phyloP scores from a whole-genome alignment of 2,329 filamentous ascomycete species.

The Colletotrichum karsti region DNA sequence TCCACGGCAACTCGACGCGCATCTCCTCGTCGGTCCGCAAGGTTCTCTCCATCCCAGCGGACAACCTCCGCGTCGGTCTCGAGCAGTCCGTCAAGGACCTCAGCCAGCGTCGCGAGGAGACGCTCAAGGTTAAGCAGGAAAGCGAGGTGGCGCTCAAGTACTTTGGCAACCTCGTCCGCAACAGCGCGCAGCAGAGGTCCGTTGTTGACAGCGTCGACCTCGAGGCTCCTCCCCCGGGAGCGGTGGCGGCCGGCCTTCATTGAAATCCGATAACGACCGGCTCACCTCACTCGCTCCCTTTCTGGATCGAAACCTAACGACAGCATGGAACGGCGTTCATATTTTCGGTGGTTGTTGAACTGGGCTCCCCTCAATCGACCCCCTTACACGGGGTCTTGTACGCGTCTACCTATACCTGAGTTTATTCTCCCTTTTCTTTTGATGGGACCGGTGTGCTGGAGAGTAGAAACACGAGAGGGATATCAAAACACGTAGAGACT shows the following conservation, averaged over 20 bases:
- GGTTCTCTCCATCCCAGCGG: conserved; percentile 86
- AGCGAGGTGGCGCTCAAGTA: conserved; percentile 90
- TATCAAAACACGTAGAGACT: background rate
- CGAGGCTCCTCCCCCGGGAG: conserved; percentile 57
- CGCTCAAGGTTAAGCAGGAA: conserved; percentile 81
- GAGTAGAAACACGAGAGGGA: background rate
- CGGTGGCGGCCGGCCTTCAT: conserved; percentile 21
- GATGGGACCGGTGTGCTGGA: background rate
- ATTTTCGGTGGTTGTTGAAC: conserved; percentile 1
- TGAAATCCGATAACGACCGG: background rate
- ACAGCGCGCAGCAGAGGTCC: conserved; percentile 62
- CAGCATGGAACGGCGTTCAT: conserved; percentile 28
- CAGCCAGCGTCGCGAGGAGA: conserved; percentile 80
- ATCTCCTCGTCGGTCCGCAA: conserved; percentile 88
- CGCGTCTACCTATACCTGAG: conserved; percentile 22
- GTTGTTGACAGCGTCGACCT: conserved; percentile 63
- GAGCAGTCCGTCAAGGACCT: conserved; percentile 89
- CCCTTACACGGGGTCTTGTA: background rate
- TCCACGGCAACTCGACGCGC: conserved; percentile 85
- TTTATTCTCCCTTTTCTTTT: conserved; percentile 5
- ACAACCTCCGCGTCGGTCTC: conserved; percentile 84
- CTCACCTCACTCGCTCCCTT: conserved; percentile 6
- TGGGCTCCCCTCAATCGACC: conserved; percentile 15
- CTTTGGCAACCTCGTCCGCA: conserved; percentile 84
- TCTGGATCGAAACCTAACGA: conserved; percentile 26